Percentiles rank a stretch among this genome's conserved stretches.
Evolutionary conservation across 352 stramenopile genomes (phyloP).

Genomic region (Pythium biforme): DNA sequence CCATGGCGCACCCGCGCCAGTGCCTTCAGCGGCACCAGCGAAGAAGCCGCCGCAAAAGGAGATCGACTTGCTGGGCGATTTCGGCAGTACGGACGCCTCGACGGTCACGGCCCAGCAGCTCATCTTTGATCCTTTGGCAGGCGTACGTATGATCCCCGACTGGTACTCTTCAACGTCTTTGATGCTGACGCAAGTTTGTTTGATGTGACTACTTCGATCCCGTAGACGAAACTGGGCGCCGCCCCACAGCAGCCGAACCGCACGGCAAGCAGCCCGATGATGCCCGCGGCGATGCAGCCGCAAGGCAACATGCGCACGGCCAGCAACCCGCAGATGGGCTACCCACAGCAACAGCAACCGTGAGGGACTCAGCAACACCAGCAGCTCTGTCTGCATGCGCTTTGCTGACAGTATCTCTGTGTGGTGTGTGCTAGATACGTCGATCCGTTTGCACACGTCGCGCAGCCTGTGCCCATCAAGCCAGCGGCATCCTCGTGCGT

Average conservation of each 20-base stretch:
- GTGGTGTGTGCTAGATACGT: conserved; percentile 35
- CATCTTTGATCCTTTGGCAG: conserved; percentile 72
- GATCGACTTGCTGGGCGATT: conserved; percentile 81
- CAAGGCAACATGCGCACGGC: conserved; percentile 23
- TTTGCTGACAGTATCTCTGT: not conserved
- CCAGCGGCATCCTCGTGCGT: conserved; percentile 31
- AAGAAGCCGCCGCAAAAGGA: conserved; percentile 41
- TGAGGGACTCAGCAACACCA: not conserved
- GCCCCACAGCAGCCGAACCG: conserved; percentile 22
- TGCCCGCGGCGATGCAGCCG: not conserved
- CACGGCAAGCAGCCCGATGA: conserved; percentile 17
- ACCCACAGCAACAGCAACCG: conserved; percentile 7
- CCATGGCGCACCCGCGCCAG: conserved; percentile 13
- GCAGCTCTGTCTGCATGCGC: not conserved
- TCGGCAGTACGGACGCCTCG: conserved; percentile 42
- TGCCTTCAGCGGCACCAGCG: not conserved
- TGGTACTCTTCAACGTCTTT: not conserved
- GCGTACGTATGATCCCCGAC: conserved; percentile 30
- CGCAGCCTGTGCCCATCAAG: conserved; percentile 44
- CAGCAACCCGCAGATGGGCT: conserved; percentile 31
- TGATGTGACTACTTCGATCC: not conserved
- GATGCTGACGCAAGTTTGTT: not conserved
- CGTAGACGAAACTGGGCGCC: conserved; percentile 16
- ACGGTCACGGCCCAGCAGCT: conserved; percentile 64
- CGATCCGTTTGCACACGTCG: conserved; percentile 57